These are phyloP conservation scores for Bidens hawaiensis DNA, from an alignment of 140 eudicot genomes.

Conservation along the genomic window DNA sequence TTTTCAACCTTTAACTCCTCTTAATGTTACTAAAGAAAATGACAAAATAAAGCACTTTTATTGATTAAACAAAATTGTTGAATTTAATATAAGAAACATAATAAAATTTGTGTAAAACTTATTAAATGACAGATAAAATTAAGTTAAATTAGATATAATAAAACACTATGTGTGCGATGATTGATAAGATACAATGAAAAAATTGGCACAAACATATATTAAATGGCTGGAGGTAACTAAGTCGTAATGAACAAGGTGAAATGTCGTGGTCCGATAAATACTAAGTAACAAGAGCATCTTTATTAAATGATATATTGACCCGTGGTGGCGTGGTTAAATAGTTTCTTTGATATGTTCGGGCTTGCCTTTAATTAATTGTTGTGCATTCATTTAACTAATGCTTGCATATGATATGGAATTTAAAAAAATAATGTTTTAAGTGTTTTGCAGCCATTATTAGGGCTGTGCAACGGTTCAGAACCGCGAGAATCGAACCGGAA, in stretches of 20 bases:
- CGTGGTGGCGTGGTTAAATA: not conserved
- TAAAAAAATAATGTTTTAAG: not conserved
- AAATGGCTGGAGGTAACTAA: constrained; percentile 6
- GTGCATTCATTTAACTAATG: not conserved
- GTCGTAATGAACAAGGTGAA: constrained; percentile 25
- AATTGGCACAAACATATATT: not conserved
- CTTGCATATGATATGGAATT: not conserved
- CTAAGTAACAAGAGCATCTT: constrained; percentile 16
- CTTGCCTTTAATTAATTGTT: not conserved
- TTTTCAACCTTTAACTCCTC: too few relatives aligned
- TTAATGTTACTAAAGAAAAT: too few relatives aligned
- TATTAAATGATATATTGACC: constrained; percentile 5
- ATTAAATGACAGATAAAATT: not conserved
- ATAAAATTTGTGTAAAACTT: not conserved
- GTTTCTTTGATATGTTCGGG: not conserved
- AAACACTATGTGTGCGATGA: not conserved
- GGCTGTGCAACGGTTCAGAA: too few relatives aligned
- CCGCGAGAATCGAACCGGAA: too few relatives aligned
- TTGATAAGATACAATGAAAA: not conserved
- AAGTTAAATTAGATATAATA: not conserved
- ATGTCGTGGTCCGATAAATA: constrained; percentile 24
- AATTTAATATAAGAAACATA: not conserved
- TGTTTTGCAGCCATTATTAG: too few relatives aligned
- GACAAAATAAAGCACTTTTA: not conserved
- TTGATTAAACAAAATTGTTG: not conserved